These are phyloP conservation scores for Aphanomyces stellatus DNA, from an alignment of 352 stramenopile genomes.

Conservation along the genomic window DNA sequence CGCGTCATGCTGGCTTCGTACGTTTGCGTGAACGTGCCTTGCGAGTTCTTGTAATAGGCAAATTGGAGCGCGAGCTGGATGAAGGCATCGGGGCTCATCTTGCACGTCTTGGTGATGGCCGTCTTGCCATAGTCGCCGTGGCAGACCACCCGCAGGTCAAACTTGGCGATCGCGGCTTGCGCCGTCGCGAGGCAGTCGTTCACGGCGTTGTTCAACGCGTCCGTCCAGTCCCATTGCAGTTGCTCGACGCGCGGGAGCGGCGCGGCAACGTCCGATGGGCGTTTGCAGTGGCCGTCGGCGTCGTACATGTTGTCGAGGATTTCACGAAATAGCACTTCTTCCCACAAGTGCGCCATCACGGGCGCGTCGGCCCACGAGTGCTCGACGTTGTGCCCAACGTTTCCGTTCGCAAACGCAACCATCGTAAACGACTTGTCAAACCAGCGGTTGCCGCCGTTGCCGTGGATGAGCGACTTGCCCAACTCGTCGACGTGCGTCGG, in stretches of 20 bases:
- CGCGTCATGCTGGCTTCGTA: conserved; percentile 97
- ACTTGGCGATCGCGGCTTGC: conserved; percentile 64
- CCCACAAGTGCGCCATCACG: conserved; percentile 79
- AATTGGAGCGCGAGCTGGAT: conserved; percentile 96
- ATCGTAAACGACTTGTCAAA: conserved; percentile 98
- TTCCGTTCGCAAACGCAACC: conserved; percentile 92
- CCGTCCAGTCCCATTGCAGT: conserved; percentile 54
- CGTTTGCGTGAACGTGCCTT: conserved; percentile 90
- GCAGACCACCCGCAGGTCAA: conserved; percentile 84
- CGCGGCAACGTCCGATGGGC: conserved; percentile 23
- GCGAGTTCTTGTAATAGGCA: conserved; percentile 89
- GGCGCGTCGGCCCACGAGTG: conserved; percentile 90
- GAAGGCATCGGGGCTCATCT: conserved; percentile 92
- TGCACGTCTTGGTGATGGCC: conserved; percentile 86
- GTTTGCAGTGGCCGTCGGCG: conserved; percentile 35
- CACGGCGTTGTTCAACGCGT: conserved; percentile 41
- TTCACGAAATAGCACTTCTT: conserved; percentile 61
- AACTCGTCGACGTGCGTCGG: conserved; percentile 54
- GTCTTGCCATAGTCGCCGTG: conserved; percentile 86
- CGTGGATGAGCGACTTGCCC: conserved; percentile 74
- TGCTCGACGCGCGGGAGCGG: conserved; percentile 41
- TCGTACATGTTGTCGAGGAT: conserved; percentile 49
- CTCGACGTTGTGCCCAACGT: conserved; percentile 90
- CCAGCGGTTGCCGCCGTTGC: conserved; percentile 90
- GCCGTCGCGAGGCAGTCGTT: conserved; percentile 46